A percentile compares a stretch with the other conserved stretches of the same genome.
Evolutionary conservation across 495 filamentous ascomycete genomes (phyloP).

Genomic region (Penicillium dipodomyicola): DNA sequence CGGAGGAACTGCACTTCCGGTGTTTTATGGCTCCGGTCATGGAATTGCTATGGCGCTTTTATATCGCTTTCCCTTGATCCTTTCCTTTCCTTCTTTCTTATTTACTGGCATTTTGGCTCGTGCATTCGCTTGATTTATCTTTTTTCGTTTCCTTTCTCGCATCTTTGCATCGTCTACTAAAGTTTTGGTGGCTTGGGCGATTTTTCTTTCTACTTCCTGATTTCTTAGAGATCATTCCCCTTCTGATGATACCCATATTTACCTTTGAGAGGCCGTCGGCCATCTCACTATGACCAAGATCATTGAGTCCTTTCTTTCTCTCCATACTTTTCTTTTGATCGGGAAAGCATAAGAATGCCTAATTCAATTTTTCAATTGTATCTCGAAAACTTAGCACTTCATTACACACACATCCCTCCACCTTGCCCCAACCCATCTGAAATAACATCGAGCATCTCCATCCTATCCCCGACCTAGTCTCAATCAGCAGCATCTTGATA

Average conservation of each 20-base stretch:
- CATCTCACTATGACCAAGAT: constrained; percentile 7
- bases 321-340: constrained; percentile 3
- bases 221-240: constrained; percentile 9
- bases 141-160: constrained; percentile 4
- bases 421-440: not conserved
- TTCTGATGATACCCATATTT: constrained; percentile 43
- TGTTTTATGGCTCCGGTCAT: not conserved
- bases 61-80: constrained; percentile 8
- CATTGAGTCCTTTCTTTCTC: not conserved
- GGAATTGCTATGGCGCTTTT: constrained; percentile 3
- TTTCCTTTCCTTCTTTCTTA: constrained; percentile 7
- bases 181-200: not conserved
- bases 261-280: constrained; percentile 10
- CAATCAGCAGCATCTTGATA: not conserved
- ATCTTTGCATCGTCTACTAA: constrained; percentile 9
- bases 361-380: not conserved
- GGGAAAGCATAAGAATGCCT: not conserved
- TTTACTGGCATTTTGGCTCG: constrained; percentile 10
- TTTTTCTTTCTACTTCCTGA: constrained; percentile 13
- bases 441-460: not conserved
- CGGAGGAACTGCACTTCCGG: constrained; percentile 2
- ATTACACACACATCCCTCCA: not conserved
- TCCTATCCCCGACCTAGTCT: not conserved
- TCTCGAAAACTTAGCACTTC: not conserved
- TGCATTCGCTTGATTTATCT: constrained; percentile 12